Percentiles rank a stretch among this genome's conserved stretches.
Evolutionary conservation across 192 early-diverging fungal genomes (phyloP).

Genomic region (Cetraspora pellucida): DNA sequence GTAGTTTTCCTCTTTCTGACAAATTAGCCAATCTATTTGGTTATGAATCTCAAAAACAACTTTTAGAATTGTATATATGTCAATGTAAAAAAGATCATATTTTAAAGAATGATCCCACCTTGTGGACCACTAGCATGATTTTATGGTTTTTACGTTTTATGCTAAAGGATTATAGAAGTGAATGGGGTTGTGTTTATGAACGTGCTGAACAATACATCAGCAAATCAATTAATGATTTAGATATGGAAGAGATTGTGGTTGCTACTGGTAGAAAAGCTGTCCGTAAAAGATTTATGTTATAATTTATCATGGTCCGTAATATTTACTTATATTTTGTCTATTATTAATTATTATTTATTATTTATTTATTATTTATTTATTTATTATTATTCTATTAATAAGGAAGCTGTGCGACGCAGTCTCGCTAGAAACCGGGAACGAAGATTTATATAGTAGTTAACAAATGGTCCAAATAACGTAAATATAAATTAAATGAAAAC

Average conservation of each 20-base stretch:
- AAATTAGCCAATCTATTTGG: slow-evolving; percentile 24
- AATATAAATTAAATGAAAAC: too few species aligned
- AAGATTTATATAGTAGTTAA: too few species aligned
- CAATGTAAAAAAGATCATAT: not conserved
- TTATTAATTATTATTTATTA: too few species aligned
- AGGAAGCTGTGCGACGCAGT: too few species aligned
- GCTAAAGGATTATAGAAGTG: slow-evolving; percentile 1
- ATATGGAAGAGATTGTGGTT: slow-evolving; percentile 22
- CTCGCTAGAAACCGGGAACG: too few species aligned
- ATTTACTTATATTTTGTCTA: too few species aligned
- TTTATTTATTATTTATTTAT: too few species aligned
- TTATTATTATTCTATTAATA: too few species aligned
- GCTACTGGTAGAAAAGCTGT: slow-evolving; percentile 8
- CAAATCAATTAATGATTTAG: slow-evolving; percentile 10
- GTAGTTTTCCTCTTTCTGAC: slow-evolving; percentile 15
- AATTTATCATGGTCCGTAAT: too few species aligned
- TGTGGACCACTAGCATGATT: slow-evolving; percentile 28
- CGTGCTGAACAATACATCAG: slow-evolving; percentile 29
- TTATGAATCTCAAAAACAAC: not conserved
- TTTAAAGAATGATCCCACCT: not conserved
- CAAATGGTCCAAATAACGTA: too few species aligned
- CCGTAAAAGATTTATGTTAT: slow-evolving; percentile 21
- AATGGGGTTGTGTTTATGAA: slow-evolving; percentile 18
- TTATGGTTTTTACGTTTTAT: slow-evolving; percentile 30
- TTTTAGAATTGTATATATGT: not conserved